A percentile compares a stretch with the other conserved stretches of the same genome.
Evolutionary conservation across 1,284 basidiomycete genomes (phyloP).

Genomic region (Malassezia dermatis): DNA sequence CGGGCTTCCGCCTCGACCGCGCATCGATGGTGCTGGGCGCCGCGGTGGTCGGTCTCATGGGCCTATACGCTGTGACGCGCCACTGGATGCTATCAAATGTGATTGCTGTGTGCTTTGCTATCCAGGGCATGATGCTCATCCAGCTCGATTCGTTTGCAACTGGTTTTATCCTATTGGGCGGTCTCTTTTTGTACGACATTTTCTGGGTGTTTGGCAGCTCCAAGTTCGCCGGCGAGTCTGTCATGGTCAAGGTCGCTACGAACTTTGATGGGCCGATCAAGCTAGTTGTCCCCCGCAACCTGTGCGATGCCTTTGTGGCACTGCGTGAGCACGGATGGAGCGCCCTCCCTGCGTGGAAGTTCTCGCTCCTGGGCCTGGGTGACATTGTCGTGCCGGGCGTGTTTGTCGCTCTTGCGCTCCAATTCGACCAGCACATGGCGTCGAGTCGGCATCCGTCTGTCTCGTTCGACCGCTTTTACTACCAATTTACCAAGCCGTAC

Average conservation of each 20-base stretch:
- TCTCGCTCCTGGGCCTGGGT: slow-evolving; percentile 81
- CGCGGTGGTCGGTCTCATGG: slow-evolving; percentile 57
- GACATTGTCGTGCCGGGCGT: slow-evolving; percentile 83
- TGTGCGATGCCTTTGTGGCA: slow-evolving; percentile 20
- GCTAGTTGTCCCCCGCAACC: slow-evolving; percentile 53
- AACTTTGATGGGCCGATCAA: slow-evolving; percentile 76
- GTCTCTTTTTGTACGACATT: slow-evolving; percentile 45
- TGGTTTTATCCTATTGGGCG: slow-evolving; percentile 65
- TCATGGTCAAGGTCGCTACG: slow-evolving; percentile 61
- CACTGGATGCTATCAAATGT: slow-evolving; percentile 69
- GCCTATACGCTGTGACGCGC: slow-evolving; percentile 56
- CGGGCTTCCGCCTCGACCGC: neutral
- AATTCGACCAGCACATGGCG: slow-evolving; percentile 64
- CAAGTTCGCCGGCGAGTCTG: slow-evolving; percentile 25
- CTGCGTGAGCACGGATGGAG: slow-evolving; percentile 3
- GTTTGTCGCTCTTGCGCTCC: slow-evolving; percentile 74
- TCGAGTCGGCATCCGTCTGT: slow-evolving; percentile 35
- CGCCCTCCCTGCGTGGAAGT: slow-evolving; percentile 20
- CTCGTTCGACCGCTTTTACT: slow-evolving; percentile 28
- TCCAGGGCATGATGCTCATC: slow-evolving; percentile 69
- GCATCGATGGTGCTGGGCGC: slow-evolving; percentile 45
- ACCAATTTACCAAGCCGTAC: slow-evolving; percentile 61
- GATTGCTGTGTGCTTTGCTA: slow-evolving; percentile 71
- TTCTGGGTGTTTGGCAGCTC: slow-evolving; percentile 43
- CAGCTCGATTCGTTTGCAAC: slow-evolving; percentile 84